phyloP scores from a whole-genome alignment of 768 basidiomycete species.

The Tulasnella sp. region DNA sequence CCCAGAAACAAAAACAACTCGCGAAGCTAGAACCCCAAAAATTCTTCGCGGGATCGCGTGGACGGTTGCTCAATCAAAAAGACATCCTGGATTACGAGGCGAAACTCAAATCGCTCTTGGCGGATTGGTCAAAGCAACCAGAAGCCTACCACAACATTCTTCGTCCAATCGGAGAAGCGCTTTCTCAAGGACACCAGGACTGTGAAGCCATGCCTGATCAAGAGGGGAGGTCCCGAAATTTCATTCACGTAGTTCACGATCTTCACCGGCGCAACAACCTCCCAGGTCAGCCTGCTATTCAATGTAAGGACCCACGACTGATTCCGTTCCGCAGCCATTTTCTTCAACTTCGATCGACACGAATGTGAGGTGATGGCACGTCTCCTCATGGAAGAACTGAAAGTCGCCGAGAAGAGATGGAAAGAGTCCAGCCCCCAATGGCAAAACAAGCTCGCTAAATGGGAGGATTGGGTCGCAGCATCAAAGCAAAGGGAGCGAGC shows the following conservation, averaged over 20 bases:
- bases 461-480: constrained; percentile 47
- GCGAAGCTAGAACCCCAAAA: constrained; percentile 41
- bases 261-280: constrained; percentile 52
- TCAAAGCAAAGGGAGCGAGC: constrained; percentile 49
- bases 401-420: constrained; percentile 50
- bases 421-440: constrained; percentile 45
- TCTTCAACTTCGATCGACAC: constrained; percentile 62
- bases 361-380: constrained; percentile 54
- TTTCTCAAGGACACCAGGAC: constrained; percentile 2
- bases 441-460: constrained; percentile 49
- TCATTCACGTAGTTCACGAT: constrained; percentile 54
- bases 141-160: constrained; percentile 27
- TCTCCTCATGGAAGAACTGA: constrained; percentile 39
- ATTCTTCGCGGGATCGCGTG: constrained; percentile 41
- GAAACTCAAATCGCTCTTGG: constrained; percentile 46
- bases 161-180: constrained; percentile 26
- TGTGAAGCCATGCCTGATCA: neutral
- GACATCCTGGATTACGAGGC: constrained; percentile 59
- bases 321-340: constrained; percentile 52
- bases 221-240: constrained; percentile 36
- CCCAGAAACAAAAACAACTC: constrained; percentile 31
- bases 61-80: constrained; percentile 40
- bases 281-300: constrained; percentile 39
- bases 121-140: constrained; percentile 37
- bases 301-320: neutral